A percentile compares a stretch with the other conserved stretches of the same genome.
These are phyloP conservation scores for Xylaria sp. DNA, from an alignment of 2,329 filamentous ascomycete genomes.

Conservation along the genomic window DNA sequence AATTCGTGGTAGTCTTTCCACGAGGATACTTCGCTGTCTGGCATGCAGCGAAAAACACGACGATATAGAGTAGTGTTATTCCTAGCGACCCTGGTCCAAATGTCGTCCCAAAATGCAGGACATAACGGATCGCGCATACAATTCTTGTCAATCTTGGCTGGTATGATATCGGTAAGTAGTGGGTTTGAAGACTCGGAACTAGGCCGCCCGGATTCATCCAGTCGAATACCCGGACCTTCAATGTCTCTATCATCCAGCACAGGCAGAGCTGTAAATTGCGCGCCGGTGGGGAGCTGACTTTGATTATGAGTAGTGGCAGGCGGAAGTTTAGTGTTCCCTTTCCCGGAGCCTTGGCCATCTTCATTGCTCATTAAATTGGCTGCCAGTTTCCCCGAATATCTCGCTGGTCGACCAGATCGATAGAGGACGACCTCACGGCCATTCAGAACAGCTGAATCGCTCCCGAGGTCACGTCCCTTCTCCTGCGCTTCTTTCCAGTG, in stretches of 20 bases:
- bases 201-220: constrained; percentile 64
- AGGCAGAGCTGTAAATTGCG: constrained; percentile 77
- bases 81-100: constrained; percentile 86
- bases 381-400: constrained; percentile 26
- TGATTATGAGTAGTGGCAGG: constrained; percentile 71
- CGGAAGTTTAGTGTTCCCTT: constrained; percentile 63
- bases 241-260: constrained; percentile 83
- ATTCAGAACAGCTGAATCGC: constrained; percentile 76
- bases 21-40: constrained; percentile 90
- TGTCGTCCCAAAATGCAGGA: constrained; percentile 83
- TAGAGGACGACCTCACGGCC: constrained; percentile 78
- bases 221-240: constrained; percentile 74
- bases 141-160: constrained; percentile 81
- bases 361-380: constrained; percentile 43
- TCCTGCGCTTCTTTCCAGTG: constrained; percentile 75
- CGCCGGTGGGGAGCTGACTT: constrained; percentile 73
- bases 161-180: constrained; percentile 74
- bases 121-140: constrained; percentile 94
- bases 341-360: constrained; percentile 49
- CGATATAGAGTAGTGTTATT: constrained; percentile 98
- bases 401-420: constrained; percentile 24
- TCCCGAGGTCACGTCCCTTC: constrained; percentile 69
- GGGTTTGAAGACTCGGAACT: constrained; percentile 60
- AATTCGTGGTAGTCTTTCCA: constrained; percentile 95
- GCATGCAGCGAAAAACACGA: constrained; percentile 95